A percentile compares a stretch with the other conserved stretches of the same genome.
phyloP scores from a whole-genome alignment of 2,329 filamentous ascomycete genomes.

The Xylaria multiplex region DNA sequence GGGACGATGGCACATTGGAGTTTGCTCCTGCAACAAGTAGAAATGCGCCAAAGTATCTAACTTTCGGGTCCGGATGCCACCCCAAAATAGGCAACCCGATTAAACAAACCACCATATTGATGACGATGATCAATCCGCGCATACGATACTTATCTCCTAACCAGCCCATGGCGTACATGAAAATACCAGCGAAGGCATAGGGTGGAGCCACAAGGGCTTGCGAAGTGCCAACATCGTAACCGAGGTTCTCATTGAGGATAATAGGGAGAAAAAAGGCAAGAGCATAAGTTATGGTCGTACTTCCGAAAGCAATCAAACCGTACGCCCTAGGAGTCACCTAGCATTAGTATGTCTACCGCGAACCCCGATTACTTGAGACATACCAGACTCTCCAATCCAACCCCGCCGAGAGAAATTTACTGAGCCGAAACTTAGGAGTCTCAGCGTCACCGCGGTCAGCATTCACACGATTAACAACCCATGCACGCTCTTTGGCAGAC shows the following conservation, averaged over 20 bases:
- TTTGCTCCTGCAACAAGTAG: slow-evolving; percentile 80
- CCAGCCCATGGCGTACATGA: slow-evolving; percentile 70
- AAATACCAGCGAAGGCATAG: slow-evolving; percentile 70
- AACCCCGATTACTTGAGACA: slow-evolving; percentile 33
- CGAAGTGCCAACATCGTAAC: slow-evolving; percentile 69
- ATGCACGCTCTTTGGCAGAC: slow-evolving; percentile 51
- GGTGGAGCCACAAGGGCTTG: slow-evolving; percentile 79
- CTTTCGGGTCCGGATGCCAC: slow-evolving; percentile 64
- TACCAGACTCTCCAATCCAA: slow-evolving; percentile 58
- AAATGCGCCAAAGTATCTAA: slow-evolving; percentile 80
- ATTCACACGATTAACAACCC: slow-evolving; percentile 54
- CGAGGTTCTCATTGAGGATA: slow-evolving; percentile 71
- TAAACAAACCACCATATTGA: slow-evolving; percentile 73
- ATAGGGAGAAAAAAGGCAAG: slow-evolving; percentile 83
- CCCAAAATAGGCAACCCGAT: slow-evolving; percentile 79
- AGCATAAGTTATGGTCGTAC: slow-evolving; percentile 78
- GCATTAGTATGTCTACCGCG: slow-evolving; percentile 58
- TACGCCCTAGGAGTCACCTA: slow-evolving; percentile 62
- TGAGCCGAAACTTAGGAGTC: slow-evolving; percentile 57
- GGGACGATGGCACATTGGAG: slow-evolving; percentile 76
- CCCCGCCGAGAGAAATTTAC: slow-evolving; percentile 51
- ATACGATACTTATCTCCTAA: slow-evolving; percentile 72
- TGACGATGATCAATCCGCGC: slow-evolving; percentile 72
- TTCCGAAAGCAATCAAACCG: slow-evolving; percentile 69
- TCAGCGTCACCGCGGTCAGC: slow-evolving; percentile 59